Conservation (phyloP, 2,329 filamentous ascomycete species). For the Epichloe aotearoae region DNA sequence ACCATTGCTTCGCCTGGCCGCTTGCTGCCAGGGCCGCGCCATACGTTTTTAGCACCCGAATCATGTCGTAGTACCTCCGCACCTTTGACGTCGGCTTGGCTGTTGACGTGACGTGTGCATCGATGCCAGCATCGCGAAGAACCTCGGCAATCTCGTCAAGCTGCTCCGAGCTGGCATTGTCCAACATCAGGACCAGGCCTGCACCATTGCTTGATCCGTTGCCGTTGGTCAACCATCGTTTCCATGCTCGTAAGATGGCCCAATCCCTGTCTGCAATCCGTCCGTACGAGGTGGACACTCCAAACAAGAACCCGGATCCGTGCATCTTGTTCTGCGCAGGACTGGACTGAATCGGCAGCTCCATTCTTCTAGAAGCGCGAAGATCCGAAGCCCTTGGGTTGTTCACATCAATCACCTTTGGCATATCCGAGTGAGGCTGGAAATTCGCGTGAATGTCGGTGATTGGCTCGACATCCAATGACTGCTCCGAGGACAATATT, state of each 20-base stretch:
- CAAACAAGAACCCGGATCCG: slow-evolving; percentile 28
- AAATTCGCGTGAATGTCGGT: slow-evolving; percentile 20
- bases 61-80: slow-evolving; percentile 25
- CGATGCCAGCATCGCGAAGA: slow-evolving; percentile 25
- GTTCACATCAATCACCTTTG: slow-evolving; percentile 14
- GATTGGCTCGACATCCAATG: slow-evolving; percentile 14
- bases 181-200: slow-evolving; percentile 27
- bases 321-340: slow-evolving; percentile 20
- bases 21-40: slow-evolving; percentile 20
- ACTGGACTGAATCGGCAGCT: slow-evolving; percentile 20
- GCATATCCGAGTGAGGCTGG: slow-evolving; percentile 13
- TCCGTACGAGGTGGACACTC: slow-evolving; percentile 29
- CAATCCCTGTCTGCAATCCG: slow-evolving; percentile 25
- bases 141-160: slow-evolving; percentile 16
- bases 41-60: slow-evolving; percentile 20
- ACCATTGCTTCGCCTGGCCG: slow-evolving; percentile 26
- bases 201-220: slow-evolving; percentile 28
- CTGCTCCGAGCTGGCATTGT: slow-evolving; percentile 23
- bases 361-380: slow-evolving; percentile 17
- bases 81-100: slow-evolving; percentile 19
- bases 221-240: slow-evolving; percentile 31
- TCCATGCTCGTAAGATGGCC: slow-evolving; percentile 28
- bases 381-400: slow-evolving; percentile 14
- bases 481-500: slow-evolving; percentile 17
- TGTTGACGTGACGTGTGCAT: slow-evolving; percentile 22